Evolutionary conservation across 148 eudicot genomes (phyloP).

Genomic region (Polygonum maritimum): DNA sequence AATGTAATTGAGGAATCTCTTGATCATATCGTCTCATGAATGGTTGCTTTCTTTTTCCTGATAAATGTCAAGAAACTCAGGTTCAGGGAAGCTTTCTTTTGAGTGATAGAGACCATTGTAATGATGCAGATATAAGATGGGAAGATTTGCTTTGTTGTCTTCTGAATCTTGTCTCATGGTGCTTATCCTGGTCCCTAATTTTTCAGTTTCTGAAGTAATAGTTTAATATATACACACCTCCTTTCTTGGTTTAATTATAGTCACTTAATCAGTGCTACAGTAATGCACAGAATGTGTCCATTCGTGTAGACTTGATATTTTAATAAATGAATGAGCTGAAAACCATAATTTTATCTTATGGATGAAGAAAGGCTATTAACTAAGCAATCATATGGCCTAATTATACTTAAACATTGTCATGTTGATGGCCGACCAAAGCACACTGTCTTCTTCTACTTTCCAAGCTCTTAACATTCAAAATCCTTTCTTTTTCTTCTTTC

Average conservation of each 20-base stretch:
- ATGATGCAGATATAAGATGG: neutral
- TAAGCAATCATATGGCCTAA: neutral
- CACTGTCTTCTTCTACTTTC: neutral
- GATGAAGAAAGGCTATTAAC: neutral
- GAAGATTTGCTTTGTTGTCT: neutral
- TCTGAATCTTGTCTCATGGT: slow-evolving; percentile 3
- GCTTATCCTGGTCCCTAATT: neutral
- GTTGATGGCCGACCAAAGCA: neutral
- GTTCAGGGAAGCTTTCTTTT: neutral
- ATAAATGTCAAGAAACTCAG: neutral
- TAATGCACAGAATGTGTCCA: neutral
- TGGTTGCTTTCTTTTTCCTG: neutral
- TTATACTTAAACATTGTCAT: neutral
- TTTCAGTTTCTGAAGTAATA: neutral
- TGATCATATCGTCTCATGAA: neutral
- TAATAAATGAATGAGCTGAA: neutral
- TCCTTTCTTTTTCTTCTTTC: neutral
- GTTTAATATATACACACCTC: neutral
- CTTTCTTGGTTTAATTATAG: neutral
- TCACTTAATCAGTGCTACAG: neutral
- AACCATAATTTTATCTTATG: neutral
- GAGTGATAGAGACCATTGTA: neutral
- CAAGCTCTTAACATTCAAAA: neutral
- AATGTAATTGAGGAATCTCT: neutral
- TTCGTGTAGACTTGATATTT: neutral